Conservation (phyloP, 169 alveolate species). For the Plasmodium inui region DNA sequence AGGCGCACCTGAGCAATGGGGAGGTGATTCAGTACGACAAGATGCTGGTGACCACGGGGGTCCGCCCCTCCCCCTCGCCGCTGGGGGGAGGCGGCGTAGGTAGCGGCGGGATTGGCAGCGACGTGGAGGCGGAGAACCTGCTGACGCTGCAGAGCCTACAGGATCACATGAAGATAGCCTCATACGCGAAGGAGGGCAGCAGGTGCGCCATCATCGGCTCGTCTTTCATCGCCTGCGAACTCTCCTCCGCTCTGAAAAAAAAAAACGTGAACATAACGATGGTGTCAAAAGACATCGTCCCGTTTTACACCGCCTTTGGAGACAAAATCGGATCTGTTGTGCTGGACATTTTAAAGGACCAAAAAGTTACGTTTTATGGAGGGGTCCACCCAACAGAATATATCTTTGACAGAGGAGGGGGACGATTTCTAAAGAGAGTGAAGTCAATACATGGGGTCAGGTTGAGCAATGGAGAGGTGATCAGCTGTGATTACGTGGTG, state of each 20-base stretch:
- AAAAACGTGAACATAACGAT: conserved; percentile 82
- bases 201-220: conserved; percentile 84
- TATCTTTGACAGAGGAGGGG: conserved; percentile 16
- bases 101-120: neutral
- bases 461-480: conserved; percentile 76
- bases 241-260: conserved; percentile 81
- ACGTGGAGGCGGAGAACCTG: conserved; percentile 39
- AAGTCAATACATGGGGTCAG: conserved; percentile 79
- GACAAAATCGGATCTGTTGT: conserved; percentile 78
- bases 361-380: conserved; percentile 77
- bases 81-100: neutral
- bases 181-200: conserved; percentile 77
- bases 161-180: conserved; percentile 70
- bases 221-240: conserved; percentile 85
- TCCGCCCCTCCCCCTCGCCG: conserved; percentile 74
- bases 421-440: conserved; percentile 30
- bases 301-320: conserved; percentile 79
- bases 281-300: conserved; percentile 78
- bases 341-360: conserved; percentile 75
- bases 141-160: conserved; percentile 80
- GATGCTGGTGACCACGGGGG: conserved; percentile 83
- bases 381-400: conserved; percentile 68
- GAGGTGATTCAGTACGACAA: conserved; percentile 80
- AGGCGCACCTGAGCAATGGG: conserved; percentile 80
- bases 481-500: conserved; percentile 83